Conservation (phyloP, 2,329 filamentous ascomycete species). For the Exophiala dermatitidis region DNA sequence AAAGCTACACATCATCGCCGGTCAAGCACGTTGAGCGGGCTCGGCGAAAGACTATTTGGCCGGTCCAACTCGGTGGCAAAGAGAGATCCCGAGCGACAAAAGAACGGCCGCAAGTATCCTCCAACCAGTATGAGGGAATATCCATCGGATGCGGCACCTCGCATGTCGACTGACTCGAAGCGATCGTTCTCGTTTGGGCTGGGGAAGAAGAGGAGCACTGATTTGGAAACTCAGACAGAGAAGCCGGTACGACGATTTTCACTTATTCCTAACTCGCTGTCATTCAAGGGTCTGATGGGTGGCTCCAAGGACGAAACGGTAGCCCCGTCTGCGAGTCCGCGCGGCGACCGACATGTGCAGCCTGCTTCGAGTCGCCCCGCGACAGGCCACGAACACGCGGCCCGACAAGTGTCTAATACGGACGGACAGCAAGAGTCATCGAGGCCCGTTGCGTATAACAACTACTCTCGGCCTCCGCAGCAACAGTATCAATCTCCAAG, state of each 20-base stretch:
- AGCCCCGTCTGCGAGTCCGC: constrained; percentile 38
- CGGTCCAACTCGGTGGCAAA: constrained; percentile 59
- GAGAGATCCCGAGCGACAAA: constrained; percentile 35
- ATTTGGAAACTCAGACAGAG: constrained; percentile 53
- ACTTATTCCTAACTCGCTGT: constrained; percentile 58
- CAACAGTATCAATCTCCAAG: constrained; percentile 18
- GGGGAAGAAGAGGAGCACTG: constrained; percentile 64
- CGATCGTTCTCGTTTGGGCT: constrained; percentile 64
- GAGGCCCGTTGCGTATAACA: constrained; percentile 17
- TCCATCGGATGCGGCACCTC: constrained; percentile 48
- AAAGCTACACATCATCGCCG: constrained; percentile 52
- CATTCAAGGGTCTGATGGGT: constrained; percentile 57
- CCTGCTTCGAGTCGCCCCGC: constrained; percentile 9
- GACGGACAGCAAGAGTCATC: constrained; percentile 25
- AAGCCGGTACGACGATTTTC: constrained; percentile 62
- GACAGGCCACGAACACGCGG: constrained; percentile 12
- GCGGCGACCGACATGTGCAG: constrained; percentile 23
- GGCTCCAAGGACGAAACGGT: constrained; percentile 47
- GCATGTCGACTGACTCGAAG: constrained; percentile 66
- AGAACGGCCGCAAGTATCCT: constrained; percentile 64
- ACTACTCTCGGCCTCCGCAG: constrained; percentile 25
- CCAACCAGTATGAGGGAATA: constrained; percentile 82
- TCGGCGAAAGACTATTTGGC: constrained; percentile 78
- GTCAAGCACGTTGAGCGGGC: constrained; percentile 69
- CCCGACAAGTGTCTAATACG: constrained; percentile 8